Evolutionary conservation across 768 basidiomycete genomes (phyloP).

Genomic region (Leccinum longicurvipes): DNA sequence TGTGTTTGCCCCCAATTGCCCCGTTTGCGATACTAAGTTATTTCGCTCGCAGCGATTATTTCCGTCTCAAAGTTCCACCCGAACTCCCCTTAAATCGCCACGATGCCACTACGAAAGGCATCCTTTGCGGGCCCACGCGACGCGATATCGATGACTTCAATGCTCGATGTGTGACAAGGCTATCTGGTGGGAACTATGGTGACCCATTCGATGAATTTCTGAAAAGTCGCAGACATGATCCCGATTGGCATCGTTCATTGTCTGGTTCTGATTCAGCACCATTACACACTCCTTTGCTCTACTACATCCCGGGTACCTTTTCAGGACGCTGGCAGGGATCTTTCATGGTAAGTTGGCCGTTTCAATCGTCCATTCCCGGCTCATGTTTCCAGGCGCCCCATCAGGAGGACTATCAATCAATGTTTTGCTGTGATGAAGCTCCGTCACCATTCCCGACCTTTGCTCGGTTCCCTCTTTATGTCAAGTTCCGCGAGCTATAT

Average conservation of each 20-base stretch:
- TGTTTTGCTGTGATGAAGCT: conserved; percentile 32
- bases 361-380: neutral
- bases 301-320: conserved; percentile 43
- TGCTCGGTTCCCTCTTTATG: conserved; percentile 45
- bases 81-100: conserved; percentile 39
- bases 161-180: conserved; percentile 40
- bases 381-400: conserved; percentile 36
- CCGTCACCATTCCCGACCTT: conserved; percentile 36
- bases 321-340: conserved; percentile 51
- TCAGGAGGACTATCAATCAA: conserved; percentile 36
- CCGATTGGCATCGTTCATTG: conserved; percentile 29
- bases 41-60: conserved; percentile 41
- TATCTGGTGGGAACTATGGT: conserved; percentile 25
- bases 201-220: conserved; percentile 15
- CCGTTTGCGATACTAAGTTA: conserved; percentile 48
- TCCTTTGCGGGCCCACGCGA: conserved; percentile 38
- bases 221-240: conserved; percentile 32
- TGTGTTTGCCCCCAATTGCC: conserved; percentile 42
- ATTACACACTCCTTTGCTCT: conserved; percentile 3
- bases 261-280: neutral
- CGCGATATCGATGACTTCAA: conserved; percentile 47
- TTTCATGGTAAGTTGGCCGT: conserved; percentile 37
- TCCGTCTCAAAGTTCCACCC: conserved; percentile 35
- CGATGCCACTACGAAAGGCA: conserved; percentile 30
- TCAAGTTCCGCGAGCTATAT: conserved; percentile 48